Evolutionary conservation across 768 basidiomycete species (phyloP), one percentile per base, ranked within the genome.

Genomic region (Candolleomyces eurysporus): DNA sequence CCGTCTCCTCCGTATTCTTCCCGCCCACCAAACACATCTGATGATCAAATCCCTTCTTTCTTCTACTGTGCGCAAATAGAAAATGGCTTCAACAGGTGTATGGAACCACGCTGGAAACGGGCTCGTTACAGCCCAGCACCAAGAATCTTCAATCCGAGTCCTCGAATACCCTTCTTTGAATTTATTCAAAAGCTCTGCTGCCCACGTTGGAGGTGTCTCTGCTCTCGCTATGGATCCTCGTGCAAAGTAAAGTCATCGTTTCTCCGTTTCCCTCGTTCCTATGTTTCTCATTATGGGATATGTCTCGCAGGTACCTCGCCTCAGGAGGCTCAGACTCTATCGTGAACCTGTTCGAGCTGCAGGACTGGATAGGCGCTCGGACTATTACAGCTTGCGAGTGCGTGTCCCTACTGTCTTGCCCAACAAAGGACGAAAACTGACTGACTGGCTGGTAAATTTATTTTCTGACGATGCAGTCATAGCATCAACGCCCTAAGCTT

Each of bases 321-420:
- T 89, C 90, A 1, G 91, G 91, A 36, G 91, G 91, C 13, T 81
- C 84, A 59, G 91, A 94, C 68, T 90, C 90, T 8, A 92, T 94
- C 58, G 86, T 94, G 52, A 90, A 92, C 67, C 76, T 93, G 69
- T 92, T 91, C 67, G 91, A 92, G 69, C 66, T 87, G 61, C 78
- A 79, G n/a, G 88, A 92, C 61, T 92, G 90, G 91, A 89, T 93
- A 66, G 89, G 86, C 62, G 82, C 84, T 4, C 81, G 88, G 50
- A 91, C 90, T 17, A 90, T 92, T 62, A 84, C 88, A 19, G 79
- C 84, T 22, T 91, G 89, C 86, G 91, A 94, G 91, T 93, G 69
- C 64, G 89, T 84, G 3, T 6, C 32, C 2, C 26, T 26, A 26
- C 4, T 4, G 26, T 26, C 26, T 26, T 26, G 4, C 30, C 32